Base-by-base conservation (phyloP, 345 rosid genomes). In the Lepidium africanum region DNA sequence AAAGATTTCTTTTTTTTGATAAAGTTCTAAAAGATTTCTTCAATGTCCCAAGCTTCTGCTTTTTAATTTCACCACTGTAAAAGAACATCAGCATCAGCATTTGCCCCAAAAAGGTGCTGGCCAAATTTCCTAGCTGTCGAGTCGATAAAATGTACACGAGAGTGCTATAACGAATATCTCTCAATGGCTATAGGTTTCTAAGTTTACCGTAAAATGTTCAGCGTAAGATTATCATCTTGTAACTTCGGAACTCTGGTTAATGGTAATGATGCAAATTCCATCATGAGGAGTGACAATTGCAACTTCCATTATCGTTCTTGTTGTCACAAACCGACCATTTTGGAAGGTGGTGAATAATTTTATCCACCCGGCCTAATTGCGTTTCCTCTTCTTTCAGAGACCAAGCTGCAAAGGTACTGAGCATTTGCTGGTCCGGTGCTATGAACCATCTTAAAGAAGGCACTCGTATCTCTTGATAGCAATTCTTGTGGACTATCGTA, bases 391-490 rank as follows among this genome's bases (percentile, higher is more conserved):
- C 65, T 50, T 65, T 71, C 80, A 33, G 79, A 78, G 36, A 81
- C 94, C 75, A 92, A 70, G 73, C 83, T 76, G 13, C 71, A 86
- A 47, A 89, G 75, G 76, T 89, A 92, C 60, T 84, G 81, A 51
- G 89, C 84, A 81, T 87, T 92, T 42, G 84, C 90, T 52, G 84
- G 76, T 36, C 96, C 98, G 2, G 94, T 86, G 59, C 88, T 89
- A 39, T 78, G 86, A 63, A 86, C 89, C 91, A 89, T 87, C 78
- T 67, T 81, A 27, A 86, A 86, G 81, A 90, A 88, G 40, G 85
- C 81, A 56, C 88, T 81, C 46, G 60, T 76, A 46, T 84, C 88
- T 30, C 81, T 84, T 47, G 78, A 75, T 57, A 92, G 81, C 81
- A 90, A 70, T 58, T 76, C 79, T 76, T 83, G 83, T n/a, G 96